Percentiles rank a stretch among this genome's conserved stretches.
Conservation (phyloP, 208 protist genomes). For the Crithidia thermophila region DNA sequence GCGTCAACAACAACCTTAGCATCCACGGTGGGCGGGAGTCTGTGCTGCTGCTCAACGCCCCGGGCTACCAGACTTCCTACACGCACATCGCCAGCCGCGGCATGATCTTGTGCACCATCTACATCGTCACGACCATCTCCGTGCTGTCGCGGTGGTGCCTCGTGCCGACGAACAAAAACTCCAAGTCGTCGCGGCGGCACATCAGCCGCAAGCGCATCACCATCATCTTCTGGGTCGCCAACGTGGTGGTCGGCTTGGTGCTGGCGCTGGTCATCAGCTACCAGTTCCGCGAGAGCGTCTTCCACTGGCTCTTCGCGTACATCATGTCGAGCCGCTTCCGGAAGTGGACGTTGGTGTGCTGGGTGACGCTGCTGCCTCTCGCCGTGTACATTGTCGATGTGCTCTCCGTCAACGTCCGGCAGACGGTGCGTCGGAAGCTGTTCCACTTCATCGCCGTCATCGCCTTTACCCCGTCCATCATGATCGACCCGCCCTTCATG, state of each 20-base stretch:
- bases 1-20: constrained; percentile 70
- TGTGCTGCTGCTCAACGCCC: constrained; percentile 42
- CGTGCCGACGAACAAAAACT: constrained; percentile 64
- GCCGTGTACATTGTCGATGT: constrained; percentile 56
- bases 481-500: constrained; percentile 86
- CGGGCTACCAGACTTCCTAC: constrained; percentile 63
- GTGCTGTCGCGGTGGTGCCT: constrained; percentile 53
- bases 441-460: constrained; percentile 89
- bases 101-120: constrained; percentile 66
- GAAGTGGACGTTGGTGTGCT: constrained; percentile 54
- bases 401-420: constrained; percentile 42
- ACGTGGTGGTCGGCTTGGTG: constrained; percentile 32
- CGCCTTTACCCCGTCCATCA: constrained; percentile 73
- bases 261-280: constrained; percentile 49
- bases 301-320: constrained; percentile 75
- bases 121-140: constrained; percentile 41
- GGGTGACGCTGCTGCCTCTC: constrained; percentile 56
- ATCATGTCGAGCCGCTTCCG: constrained; percentile 65
- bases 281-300: constrained; percentile 60
- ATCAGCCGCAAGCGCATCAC: constrained; percentile 72
- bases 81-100: constrained; percentile 76
- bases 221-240: constrained; percentile 57
- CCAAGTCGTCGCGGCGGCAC: constrained; percentile 67
- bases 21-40: constrained; percentile 38
- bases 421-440: constrained; percentile 79